phyloP scores from a whole-genome alignment of 2,329 filamentous ascomycete genomes.

The Ophioceras dolichostomum region DNA sequence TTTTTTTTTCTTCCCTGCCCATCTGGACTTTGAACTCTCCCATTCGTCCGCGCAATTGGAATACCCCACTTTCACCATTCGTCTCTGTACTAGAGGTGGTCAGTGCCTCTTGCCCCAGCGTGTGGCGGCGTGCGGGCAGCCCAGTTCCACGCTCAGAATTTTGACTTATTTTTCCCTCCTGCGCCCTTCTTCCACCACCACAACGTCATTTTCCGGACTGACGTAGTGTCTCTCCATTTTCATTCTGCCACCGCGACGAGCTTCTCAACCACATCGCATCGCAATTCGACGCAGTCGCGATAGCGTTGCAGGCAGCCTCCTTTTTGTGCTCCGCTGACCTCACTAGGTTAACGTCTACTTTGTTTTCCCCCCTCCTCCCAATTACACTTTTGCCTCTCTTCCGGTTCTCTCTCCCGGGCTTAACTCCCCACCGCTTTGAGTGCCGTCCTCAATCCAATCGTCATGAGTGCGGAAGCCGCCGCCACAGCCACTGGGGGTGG shows the following conservation, averaged over 20 bases:
- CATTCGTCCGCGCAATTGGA: no score
- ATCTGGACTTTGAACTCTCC: no score
- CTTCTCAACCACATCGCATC: neutral
- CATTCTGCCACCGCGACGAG: neutral
- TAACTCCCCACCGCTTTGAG: neutral
- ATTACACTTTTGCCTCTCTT: neutral
- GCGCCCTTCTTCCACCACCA: neutral
- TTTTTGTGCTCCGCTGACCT: slow-evolving; percentile 1
- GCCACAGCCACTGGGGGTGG: neutral
- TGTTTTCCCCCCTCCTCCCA: neutral
- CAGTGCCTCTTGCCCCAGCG: slow-evolving; percentile 1
- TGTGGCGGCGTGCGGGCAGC: no score
- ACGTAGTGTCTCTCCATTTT: neutral
- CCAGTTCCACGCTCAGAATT: neutral
- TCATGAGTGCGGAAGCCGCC: neutral
- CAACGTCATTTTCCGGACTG: neutral
- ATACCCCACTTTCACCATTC: no score
- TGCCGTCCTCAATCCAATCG: neutral
- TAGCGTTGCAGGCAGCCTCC: neutral
- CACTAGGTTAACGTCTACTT: neutral
- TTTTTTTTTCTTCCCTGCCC: no score
- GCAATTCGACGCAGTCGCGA: no score
- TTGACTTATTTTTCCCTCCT: neutral
- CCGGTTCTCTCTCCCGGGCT: neutral
- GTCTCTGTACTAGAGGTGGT: no score